A percentile compares a stretch with the other conserved stretches of the same genome.
phyloP scores from a whole-genome alignment of 306 rosid genomes.

The Luffa aegyptiaca region DNA sequence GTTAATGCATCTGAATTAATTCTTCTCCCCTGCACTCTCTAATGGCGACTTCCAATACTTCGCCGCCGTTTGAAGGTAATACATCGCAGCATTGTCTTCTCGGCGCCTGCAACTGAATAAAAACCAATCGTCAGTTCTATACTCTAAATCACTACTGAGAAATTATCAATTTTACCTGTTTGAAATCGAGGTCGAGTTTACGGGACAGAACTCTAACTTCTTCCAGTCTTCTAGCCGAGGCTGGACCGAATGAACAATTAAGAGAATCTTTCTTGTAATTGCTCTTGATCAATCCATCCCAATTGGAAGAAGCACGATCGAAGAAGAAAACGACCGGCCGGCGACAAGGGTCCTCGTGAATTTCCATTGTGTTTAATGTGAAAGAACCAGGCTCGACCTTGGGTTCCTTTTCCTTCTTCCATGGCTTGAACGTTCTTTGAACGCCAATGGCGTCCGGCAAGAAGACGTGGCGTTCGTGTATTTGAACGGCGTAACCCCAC shows the following conservation, averaged over 20 bases:
- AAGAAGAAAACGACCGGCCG: conserved; percentile 59
- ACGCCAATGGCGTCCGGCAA: conserved; percentile 45
- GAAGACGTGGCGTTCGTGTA: conserved; percentile 30
- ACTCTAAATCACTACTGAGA: neutral
- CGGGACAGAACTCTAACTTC: conserved; percentile 44
- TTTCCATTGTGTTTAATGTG: conserved; percentile 36
- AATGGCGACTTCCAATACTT: conserved; percentile 45
- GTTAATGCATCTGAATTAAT: conserved; percentile 37
- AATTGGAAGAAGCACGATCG: conserved; percentile 24
- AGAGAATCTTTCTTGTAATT: conserved; percentile 34
- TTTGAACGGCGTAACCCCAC: conserved; percentile 90
- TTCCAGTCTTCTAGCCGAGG: conserved; percentile 45
- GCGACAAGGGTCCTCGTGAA: conserved; percentile 44
- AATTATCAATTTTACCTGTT: conserved; percentile 31
- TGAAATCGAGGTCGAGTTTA: conserved; percentile 45
- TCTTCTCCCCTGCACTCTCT: conserved; percentile 74
- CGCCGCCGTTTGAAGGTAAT: conserved; percentile 24
- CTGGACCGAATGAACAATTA: conserved; percentile 41
- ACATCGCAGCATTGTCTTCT: conserved; percentile 84
- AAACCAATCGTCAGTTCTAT: neutral
- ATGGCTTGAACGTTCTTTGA: conserved; percentile 56
- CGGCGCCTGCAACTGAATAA: conserved; percentile 66
- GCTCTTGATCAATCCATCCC: conserved; percentile 26
- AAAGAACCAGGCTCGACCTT: conserved; percentile 32
- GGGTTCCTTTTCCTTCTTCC: conserved; percentile 30